These are phyloP conservation scores for Modicella reniformis DNA, from an alignment of 371 early-diverging fungal species.

Conservation along the genomic window DNA sequence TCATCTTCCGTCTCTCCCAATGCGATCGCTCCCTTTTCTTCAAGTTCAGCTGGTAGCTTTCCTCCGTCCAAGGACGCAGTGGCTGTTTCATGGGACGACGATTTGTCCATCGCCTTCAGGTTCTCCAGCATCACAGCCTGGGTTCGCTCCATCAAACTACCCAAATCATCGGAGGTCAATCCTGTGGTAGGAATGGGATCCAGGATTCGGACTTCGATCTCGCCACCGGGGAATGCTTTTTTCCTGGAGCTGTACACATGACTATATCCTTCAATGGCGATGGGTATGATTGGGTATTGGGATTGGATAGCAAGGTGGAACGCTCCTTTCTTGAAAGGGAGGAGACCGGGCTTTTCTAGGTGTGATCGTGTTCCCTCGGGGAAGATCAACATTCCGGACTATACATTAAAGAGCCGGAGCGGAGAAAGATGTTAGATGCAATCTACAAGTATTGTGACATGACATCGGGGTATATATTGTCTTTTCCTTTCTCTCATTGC, in stretches of 20 bases:
- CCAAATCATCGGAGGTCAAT: slow-evolving; percentile 70
- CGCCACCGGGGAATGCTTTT: slow-evolving; percentile 74
- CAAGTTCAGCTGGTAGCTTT: not conserved
- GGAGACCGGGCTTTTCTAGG: slow-evolving; percentile 72
- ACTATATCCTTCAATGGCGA: slow-evolving; percentile 84
- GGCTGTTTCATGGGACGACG: not conserved
- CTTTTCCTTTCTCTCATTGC: not conserved
- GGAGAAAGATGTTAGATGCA: not conserved
- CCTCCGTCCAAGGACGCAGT: not conserved
- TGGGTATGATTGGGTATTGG: slow-evolving; percentile 87
- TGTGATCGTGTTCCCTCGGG: slow-evolving; percentile 95
- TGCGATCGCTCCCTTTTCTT: not conserved
- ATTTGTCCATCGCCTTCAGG: slow-evolving; percentile 68
- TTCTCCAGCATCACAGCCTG: slow-evolving; percentile 77
- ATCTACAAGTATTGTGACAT: not conserved
- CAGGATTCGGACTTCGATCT: slow-evolving; percentile 78
- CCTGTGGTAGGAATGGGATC: slow-evolving; percentile 79
- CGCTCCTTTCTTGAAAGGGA: slow-evolving; percentile 94
- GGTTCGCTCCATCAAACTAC: slow-evolving; percentile 67
- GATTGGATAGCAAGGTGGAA: slow-evolving; percentile 93
- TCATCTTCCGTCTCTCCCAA: slow-evolving; percentile 6
- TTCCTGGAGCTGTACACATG: slow-evolving; percentile 73
- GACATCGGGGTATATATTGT: not conserved
- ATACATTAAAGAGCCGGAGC: slow-evolving; percentile 7
- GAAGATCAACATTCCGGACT: slow-evolving; percentile 86